Percentiles rank a stretch among this genome's conserved stretches.
These are phyloP conservation scores for Citrus unshiu DNA, from an alignment of 345 rosid species.

Conservation along the genomic window DNA sequence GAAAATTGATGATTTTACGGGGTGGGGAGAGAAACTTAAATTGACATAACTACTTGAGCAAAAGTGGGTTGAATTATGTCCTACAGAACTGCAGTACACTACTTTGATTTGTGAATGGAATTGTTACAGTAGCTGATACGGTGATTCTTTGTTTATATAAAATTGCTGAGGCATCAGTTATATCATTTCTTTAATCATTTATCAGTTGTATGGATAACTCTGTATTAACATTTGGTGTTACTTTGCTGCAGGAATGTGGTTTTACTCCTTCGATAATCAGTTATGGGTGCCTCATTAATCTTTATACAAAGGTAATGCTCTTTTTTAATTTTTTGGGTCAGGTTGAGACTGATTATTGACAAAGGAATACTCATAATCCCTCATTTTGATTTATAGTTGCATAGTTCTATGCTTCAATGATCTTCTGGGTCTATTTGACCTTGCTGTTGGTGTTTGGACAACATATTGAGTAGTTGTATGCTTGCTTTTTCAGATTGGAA, in stretches of 20 bases:
- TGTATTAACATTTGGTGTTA: conserved; percentile 3
- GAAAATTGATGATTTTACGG: neutral
- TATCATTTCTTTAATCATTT: neutral
- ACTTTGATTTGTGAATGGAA: neutral
- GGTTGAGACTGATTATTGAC: neutral
- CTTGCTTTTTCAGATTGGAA: conserved; percentile 57
- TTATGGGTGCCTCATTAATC: conserved; percentile 90
- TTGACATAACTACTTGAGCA: neutral
- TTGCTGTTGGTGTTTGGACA: neutral
- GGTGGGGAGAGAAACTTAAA: neutral
- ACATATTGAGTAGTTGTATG: neutral
- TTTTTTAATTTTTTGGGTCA: neutral
- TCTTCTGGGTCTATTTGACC: neutral
- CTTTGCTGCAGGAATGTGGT: conserved; percentile 73
- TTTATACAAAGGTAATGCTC: conserved; percentile 62
- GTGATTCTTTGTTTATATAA: neutral
- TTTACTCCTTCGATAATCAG: conserved; percentile 80
- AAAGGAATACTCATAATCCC: neutral
- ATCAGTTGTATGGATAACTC: neutral
- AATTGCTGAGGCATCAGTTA: neutral
- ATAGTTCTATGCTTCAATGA: neutral
- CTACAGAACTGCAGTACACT: neutral
- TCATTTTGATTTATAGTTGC: neutral
- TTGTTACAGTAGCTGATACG: neutral
- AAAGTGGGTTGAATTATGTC: neutral